Conservation (phyloP, 23 red algal genomes). For the Cyanidium caldarium region DNA sequence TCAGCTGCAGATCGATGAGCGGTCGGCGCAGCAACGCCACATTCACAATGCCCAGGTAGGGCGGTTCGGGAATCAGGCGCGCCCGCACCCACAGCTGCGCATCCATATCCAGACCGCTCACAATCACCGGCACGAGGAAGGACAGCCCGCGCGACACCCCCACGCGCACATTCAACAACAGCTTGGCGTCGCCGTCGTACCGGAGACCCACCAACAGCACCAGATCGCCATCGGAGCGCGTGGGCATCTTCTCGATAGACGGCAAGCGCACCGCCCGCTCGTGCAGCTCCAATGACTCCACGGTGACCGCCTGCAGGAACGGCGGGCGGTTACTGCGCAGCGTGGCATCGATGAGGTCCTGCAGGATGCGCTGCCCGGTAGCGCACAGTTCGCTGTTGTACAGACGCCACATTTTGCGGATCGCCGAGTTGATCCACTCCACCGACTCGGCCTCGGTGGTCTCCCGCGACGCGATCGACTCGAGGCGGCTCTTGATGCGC, state of each 20-base stretch:
- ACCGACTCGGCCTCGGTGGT: slow-evolving; percentile 8
- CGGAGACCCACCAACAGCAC: slow-evolving; percentile 9
- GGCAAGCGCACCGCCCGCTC: slow-evolving; percentile 3
- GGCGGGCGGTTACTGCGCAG: slow-evolving; percentile 1
- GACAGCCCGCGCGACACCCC: background rate
- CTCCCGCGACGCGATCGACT: background rate
- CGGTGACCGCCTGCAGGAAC: slow-evolving; percentile 9
- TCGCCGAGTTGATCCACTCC: slow-evolving; percentile 16
- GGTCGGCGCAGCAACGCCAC: slow-evolving; percentile 14
- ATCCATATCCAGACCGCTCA: slow-evolving; percentile 23
- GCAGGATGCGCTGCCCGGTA: background rate
- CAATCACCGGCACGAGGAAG: slow-evolving; percentile 13
- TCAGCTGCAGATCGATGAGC: slow-evolving; percentile 2
- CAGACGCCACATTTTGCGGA: slow-evolving; percentile 12
- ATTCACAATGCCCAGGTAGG: slow-evolving; percentile 10
- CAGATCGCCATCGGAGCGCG: slow-evolving; percentile 15
- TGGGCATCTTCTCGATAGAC: slow-evolving; percentile 11
- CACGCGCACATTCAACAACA: slow-evolving; percentile 6
- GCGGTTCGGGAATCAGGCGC: slow-evolving; percentile 8
- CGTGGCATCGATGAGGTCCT: slow-evolving; percentile 12
- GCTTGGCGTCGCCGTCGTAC: slow-evolving; percentile 14
- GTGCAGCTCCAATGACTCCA: slow-evolving; percentile 14
- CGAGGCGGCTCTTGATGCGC: background rate
- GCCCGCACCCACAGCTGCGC: slow-evolving; percentile 8
- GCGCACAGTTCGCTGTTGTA: background rate